Evolutionary conservation across 2,329 filamentous ascomycete species (phyloP).

Genomic region (Cordyceps cateniannulata): DNA sequence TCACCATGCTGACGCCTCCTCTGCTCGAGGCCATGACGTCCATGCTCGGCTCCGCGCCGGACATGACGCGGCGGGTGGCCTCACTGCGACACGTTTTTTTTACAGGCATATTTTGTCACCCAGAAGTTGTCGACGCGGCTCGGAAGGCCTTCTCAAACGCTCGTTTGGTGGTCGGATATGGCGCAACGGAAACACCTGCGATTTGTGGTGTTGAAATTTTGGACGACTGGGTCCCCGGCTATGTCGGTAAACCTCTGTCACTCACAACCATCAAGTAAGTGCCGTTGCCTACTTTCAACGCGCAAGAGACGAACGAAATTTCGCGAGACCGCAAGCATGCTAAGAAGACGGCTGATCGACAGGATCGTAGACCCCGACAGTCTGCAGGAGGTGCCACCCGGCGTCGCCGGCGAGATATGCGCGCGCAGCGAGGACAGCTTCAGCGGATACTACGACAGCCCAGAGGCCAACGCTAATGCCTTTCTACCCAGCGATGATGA

Average conservation of each 20-base stretch:
- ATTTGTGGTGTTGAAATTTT: not conserved
- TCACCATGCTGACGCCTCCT: not conserved
- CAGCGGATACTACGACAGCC: not conserved
- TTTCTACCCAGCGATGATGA: not conserved
- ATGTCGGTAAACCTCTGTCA: not conserved
- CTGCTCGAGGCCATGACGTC: not conserved
- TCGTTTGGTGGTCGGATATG: not conserved
- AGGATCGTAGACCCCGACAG: constrained; percentile 4
- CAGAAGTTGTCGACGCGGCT: not conserved
- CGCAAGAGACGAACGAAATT: not conserved
- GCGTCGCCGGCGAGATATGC: not conserved
- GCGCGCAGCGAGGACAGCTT: not conserved
- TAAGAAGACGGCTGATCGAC: not conserved
- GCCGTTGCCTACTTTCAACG: not conserved
- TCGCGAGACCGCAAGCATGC: no score
- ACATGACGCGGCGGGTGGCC: not conserved
- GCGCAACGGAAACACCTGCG: not conserved
- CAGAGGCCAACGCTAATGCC: not conserved
- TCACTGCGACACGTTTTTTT: not conserved
- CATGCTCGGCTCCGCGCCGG: not conserved
- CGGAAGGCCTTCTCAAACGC: not conserved
- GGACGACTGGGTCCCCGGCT: constrained; percentile 4
- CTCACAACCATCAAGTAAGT: not conserved
- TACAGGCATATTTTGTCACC: not conserved
- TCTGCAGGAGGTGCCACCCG: not conserved